phyloP scores from a whole-genome alignment of 164 flowering plant genomes.

The Liquidambar formosana region DNA sequence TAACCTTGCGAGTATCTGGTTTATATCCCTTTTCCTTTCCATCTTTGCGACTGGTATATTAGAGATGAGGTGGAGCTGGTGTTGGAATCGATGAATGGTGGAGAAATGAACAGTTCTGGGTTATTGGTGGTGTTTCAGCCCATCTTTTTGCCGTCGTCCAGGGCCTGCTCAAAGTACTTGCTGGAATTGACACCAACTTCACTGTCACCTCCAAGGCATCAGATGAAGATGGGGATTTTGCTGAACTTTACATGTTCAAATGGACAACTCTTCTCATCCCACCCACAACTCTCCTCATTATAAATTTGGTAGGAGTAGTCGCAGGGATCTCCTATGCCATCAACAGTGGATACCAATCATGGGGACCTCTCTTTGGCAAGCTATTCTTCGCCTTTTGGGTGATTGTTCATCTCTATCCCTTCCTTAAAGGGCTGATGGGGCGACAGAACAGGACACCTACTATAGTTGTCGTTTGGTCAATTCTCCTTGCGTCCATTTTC shows the following conservation, averaged over 20 bases:
- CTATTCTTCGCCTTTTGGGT: slow-evolving; percentile 78
- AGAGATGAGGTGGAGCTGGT: slow-evolving; percentile 88
- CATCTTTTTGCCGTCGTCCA: slow-evolving; percentile 79
- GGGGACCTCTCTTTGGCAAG: slow-evolving; percentile 75
- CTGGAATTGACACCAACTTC: slow-evolving; percentile 84
- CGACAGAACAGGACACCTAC: slow-evolving; percentile 84
- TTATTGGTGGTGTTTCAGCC: slow-evolving; percentile 66
- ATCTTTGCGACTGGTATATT: slow-evolving; percentile 87
- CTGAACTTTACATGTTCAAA: slow-evolving; percentile 79
- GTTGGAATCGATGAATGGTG: slow-evolving; percentile 89
- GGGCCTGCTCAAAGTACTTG: slow-evolving; percentile 73
- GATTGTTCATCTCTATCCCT: slow-evolving; percentile 76
- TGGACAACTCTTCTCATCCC: slow-evolving; percentile 88
- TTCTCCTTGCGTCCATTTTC: slow-evolving; percentile 78
- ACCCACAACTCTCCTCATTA: slow-evolving; percentile 66
- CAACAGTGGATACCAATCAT: slow-evolving; percentile 73
- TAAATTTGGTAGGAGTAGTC: slow-evolving; percentile 67
- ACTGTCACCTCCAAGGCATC: slow-evolving; percentile 80
- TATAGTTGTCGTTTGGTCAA: slow-evolving; percentile 76
- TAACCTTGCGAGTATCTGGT: slow-evolving; percentile 80
- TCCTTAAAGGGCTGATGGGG: slow-evolving; percentile 83
- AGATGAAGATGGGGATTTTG: slow-evolving; percentile 73
- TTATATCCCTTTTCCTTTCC: slow-evolving; percentile 71
- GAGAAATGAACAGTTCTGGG: slow-evolving; percentile 86
- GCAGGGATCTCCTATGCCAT: slow-evolving; percentile 67